These are phyloP conservation scores for Cryptosporidium baileyi DNA, from an alignment of 169 alveolate genomes.

Conservation along the genomic window DNA sequence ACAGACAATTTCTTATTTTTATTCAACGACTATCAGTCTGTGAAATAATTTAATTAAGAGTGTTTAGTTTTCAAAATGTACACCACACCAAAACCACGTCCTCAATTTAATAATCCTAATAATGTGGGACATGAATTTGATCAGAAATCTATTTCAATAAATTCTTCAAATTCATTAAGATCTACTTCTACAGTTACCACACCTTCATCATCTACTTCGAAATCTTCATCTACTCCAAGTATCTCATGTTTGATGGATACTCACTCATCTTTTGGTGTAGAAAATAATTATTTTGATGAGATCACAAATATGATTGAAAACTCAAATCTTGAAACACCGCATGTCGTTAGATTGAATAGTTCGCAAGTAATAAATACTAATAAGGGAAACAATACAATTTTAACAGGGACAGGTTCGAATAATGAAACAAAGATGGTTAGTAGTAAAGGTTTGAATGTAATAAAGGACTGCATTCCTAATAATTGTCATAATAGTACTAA, in stretches of 20 bases:
- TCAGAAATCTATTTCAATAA: slow-evolving; percentile 13
- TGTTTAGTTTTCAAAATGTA: slow-evolving; percentile 16
- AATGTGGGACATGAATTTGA: slow-evolving; percentile 15
- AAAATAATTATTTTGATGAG: slow-evolving; percentile 43
- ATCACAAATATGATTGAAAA: slow-evolving; percentile 50
- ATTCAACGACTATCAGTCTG: too few species aligned
- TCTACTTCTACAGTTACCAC: background rate
- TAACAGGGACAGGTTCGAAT: background rate
- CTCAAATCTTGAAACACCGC: slow-evolving; percentile 56
- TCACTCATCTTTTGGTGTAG: background rate
- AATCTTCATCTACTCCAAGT: background rate
- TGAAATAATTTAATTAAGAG: too few species aligned
- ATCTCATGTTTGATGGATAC: background rate
- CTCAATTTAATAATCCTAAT: slow-evolving; percentile 16
- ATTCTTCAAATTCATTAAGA: background rate
- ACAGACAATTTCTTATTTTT: too few species aligned
- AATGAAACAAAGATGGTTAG: background rate
- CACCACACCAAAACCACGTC: slow-evolving; percentile 60
- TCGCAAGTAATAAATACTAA: background rate
- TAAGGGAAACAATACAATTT: background rate
- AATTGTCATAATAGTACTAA: background rate
- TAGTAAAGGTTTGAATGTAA: background rate
- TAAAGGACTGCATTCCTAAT: too few species aligned
- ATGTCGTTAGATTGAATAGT: background rate
- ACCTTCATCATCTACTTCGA: slow-evolving; percentile 33